Percentiles rank a stretch among this genome's conserved stretches.
These are phyloP conservation scores for Diutina mesorugosa DNA, from an alignment of 1,139 yeast genomes.

Conservation along the genomic window DNA sequence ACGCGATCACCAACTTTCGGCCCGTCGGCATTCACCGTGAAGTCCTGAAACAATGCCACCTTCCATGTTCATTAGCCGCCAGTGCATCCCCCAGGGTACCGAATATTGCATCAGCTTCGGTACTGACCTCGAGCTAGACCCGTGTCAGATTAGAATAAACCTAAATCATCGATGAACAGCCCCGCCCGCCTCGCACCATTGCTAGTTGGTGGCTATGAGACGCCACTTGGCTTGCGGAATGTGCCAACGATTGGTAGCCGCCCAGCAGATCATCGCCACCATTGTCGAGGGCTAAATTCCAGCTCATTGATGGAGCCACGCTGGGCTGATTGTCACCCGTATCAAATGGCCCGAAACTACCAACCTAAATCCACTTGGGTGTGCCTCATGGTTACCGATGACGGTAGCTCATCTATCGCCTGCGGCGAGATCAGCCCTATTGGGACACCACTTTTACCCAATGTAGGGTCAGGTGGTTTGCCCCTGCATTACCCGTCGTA, in stretches of 20 bases:
- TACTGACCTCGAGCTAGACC: neutral
- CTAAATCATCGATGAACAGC: neutral
- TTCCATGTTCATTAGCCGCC: neutral
- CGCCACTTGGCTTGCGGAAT: neutral
- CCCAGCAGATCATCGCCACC: neutral
- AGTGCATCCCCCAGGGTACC: neutral
- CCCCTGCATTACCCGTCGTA: neutral
- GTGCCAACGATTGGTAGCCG: neutral
- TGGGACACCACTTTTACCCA: neutral
- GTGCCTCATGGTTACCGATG: neutral
- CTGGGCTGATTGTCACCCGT: neutral
- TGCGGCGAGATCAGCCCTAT: neutral
- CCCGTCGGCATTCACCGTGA: neutral
- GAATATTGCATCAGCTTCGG: neutral
- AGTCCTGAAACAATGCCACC: neutral
- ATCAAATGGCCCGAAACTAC: neutral
- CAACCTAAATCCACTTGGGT: neutral
- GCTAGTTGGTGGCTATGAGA: neutral
- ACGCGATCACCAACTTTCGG: neutral
- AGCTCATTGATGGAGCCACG: neutral
- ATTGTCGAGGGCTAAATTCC: neutral
- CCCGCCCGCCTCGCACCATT: neutral
- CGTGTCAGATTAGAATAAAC: neutral
- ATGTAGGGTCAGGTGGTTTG: neutral
- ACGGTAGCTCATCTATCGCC: neutral